Percentiles rank a stretch among this genome's conserved stretches.
Evolutionary conservation across 2,329 filamentous ascomycete species (phyloP).

Genomic region (Trichoderma sp.): DNA sequence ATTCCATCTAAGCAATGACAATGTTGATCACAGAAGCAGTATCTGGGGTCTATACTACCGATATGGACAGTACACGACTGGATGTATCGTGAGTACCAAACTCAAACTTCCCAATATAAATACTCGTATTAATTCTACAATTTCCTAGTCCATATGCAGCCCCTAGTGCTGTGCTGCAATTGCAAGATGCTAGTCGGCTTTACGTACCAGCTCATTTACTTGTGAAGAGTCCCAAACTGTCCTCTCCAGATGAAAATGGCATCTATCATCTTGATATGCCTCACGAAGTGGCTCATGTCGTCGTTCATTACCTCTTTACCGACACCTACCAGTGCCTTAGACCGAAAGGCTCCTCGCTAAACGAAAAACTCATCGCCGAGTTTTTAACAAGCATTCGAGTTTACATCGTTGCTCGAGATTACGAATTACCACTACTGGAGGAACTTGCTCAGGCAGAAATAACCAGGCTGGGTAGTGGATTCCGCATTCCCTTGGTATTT

Average conservation of each 20-base stretch:
- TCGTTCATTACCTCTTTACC: slow-evolving; percentile 21
- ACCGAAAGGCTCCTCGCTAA: not conserved
- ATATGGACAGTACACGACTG: not conserved
- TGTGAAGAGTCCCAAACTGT: not conserved
- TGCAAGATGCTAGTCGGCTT: slow-evolving; percentile 8
- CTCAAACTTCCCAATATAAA: not conserved
- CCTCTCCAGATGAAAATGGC: not conserved
- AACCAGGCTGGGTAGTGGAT: not conserved
- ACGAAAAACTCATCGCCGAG: not conserved
- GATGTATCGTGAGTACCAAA: not conserved
- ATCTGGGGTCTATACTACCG: not conserved
- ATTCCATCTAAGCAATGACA: not conserved
- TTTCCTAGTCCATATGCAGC: not conserved
- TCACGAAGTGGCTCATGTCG: slow-evolving; percentile 12
- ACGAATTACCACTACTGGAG: not conserved
- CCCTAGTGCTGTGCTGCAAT: not conserved
- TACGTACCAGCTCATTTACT: slow-evolving; percentile 10
- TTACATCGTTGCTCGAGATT: slow-evolving; percentile 5
- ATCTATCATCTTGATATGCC: not conserved
- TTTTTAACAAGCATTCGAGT: slow-evolving; percentile 17
- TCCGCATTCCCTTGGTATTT: not conserved
- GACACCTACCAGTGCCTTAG: slow-evolving; percentile 15
- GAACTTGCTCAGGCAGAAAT: slow-evolving; percentile 19
- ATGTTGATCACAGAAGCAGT: not conserved
- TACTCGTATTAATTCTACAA: not conserved